Conservation (phyloP, 1,284 basidiomycete genomes). For the Heimioporus retisporus region DNA sequence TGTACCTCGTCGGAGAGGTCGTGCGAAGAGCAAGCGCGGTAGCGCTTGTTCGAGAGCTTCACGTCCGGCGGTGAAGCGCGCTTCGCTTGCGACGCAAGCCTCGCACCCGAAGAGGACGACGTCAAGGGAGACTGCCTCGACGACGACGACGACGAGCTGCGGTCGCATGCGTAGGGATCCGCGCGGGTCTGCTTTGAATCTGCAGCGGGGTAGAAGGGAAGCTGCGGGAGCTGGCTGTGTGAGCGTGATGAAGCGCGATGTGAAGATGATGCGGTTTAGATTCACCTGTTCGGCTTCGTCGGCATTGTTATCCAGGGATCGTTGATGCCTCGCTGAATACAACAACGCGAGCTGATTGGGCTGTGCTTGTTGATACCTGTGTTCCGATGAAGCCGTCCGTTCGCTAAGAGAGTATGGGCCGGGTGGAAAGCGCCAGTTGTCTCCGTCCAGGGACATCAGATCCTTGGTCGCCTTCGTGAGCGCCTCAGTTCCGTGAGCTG, state of each 20-base stretch:
- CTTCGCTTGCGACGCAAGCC: slow-evolving; percentile 30
- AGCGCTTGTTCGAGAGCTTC: slow-evolving; percentile 48
- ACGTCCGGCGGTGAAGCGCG: slow-evolving; percentile 41
- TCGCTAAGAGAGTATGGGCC: slow-evolving; percentile 25
- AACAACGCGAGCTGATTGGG: slow-evolving; percentile 26
- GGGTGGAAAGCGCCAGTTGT: slow-evolving; percentile 39
- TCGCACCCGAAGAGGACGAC: slow-evolving; percentile 24
- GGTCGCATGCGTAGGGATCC: slow-evolving; percentile 25
- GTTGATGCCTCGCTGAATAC: slow-evolving; percentile 30
- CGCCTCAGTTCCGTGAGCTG: slow-evolving; percentile 60
- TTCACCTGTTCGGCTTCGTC: slow-evolving; percentile 11
- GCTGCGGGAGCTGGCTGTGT: slow-evolving; percentile 12
- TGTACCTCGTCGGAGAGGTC: slow-evolving; percentile 27
- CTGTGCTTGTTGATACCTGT: slow-evolving; percentile 28
- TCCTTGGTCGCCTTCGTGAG: slow-evolving; percentile 77
- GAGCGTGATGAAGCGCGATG: slow-evolving; percentile 11
- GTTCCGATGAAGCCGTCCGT: slow-evolving; percentile 8
- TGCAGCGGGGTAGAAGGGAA: slow-evolving; percentile 30
- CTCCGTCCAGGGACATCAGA: slow-evolving; percentile 46
- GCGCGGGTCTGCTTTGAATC: slow-evolving; percentile 21
- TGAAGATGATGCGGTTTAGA: slow-evolving; percentile 5
- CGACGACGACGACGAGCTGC: slow-evolving; percentile 37
- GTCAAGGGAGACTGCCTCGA: slow-evolving; percentile 39
- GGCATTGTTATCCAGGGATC: slow-evolving; percentile 13
- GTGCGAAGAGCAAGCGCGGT: slow-evolving; percentile 27